Evolutionary conservation across 2,329 filamentous ascomycete species (phyloP), one percentile per base, ranked within the genome.

Genomic region (Aspergillus fischeri): DNA sequence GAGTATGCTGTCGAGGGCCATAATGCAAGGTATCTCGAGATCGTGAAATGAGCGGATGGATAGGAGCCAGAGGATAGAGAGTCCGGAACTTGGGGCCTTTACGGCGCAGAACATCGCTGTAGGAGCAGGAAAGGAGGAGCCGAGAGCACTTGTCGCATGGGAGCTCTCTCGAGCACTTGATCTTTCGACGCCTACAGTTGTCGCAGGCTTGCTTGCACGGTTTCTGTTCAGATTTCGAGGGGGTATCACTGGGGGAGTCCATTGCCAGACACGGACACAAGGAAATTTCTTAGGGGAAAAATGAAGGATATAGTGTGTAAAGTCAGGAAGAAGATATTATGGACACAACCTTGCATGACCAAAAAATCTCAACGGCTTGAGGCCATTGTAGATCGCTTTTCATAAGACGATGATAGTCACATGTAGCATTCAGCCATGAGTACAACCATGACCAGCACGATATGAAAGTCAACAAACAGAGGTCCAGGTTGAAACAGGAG

Each of bases 141-240:
- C 69, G 66, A 42, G 70, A 66, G 48, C 73, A 76, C 59, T 74
- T 77, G 51, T 78, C 73, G 61, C 75, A 78, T 2, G 75, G 75
- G 14, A 65, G 66, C 61, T 68, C 73, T 65, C 69, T 71, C 49
- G 68, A 70, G 56, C 75, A 78, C 66, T 75, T 78, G 55, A 78
- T 74, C 56, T 77, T 78, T 49, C 75, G 72, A 17, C 70, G 66
- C 29, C 75, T 70, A 64, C 75, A 78, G 54, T 75, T 75, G 54
- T 76, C 73, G 57, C 73, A 76, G 49, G 73, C 72, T 60, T 75
- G 73, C 56, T 74, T 75, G 25, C 58, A 56, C 25, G 65, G 51
- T 48, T 67, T 66, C 44, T 65, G 63, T 56, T 62, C 38, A n/a
- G n/a, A 49, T 7, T 44, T 56, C 14, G 57, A 56, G 41, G 53